Percentiles rank a stretch among this genome's conserved stretches.
phyloP scores from a whole-genome alignment of 352 stramenopile genomes.

The Pythium phragmitis region DNA sequence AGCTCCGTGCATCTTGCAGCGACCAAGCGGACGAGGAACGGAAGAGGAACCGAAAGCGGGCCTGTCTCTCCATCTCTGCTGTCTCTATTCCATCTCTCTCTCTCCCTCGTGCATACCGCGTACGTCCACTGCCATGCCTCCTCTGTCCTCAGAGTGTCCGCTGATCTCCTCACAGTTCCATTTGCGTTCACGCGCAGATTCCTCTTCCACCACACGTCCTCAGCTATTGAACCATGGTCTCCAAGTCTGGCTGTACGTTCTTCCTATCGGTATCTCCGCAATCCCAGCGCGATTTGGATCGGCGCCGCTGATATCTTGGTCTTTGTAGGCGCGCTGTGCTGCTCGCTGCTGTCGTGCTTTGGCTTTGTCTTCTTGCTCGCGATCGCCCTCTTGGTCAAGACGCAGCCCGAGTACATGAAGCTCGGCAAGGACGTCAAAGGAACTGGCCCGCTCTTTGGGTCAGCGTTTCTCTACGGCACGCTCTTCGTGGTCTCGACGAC shows the following conservation, averaged over 20 bases:
- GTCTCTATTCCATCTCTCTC: not conserved
- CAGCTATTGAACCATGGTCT: constrained; percentile 23
- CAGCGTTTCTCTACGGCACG: constrained; percentile 64
- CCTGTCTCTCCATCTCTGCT: not conserved
- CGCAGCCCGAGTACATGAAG: constrained; percentile 86
- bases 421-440: constrained; percentile 67
- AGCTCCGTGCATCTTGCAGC: not conserved
- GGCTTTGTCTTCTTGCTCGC: constrained; percentile 74
- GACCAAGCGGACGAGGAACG: constrained; percentile 3
- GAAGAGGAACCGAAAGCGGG: not conserved
- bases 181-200: not conserved
- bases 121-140: not conserved
- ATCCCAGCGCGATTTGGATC: too few species aligned
- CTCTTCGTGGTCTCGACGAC: constrained; percentile 69
- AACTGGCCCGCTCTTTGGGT: constrained; percentile 67
- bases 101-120: not conserved
- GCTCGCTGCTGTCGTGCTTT: constrained; percentile 69
- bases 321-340: constrained; percentile 65
- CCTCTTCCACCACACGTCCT: not conserved
- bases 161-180: not conserved
- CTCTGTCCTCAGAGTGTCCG: not conserved
- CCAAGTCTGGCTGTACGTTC: constrained; percentile 29
- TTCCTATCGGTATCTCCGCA: not conserved
- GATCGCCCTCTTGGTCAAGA: constrained; percentile 66
- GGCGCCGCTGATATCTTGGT: not conserved